Percentiles rank a stretch among this genome's conserved stretches.
Evolutionary conservation across 257 asterid genomes (phyloP).

Genomic region (Nicotiana sylvestris): DNA sequence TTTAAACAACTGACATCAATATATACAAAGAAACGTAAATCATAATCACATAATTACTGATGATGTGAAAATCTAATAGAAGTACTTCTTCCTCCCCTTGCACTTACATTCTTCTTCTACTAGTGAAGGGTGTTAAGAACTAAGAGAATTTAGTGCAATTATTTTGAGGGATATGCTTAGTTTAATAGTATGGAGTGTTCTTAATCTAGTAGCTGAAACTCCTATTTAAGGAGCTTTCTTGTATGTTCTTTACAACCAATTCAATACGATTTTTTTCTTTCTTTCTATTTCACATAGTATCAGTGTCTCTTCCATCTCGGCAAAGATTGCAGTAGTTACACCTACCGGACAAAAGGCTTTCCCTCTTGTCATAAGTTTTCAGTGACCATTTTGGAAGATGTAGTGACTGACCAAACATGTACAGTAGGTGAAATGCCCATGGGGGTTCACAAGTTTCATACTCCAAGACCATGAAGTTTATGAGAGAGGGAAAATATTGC

Average conservation of each 20-base stretch:
- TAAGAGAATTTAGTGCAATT: not conserved
- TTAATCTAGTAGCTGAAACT: not conserved
- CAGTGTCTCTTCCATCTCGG: not conserved
- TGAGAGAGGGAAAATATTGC: not conserved
- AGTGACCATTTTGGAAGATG: not conserved
- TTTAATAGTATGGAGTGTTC: not conserved
- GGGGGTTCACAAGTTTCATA: not conserved
- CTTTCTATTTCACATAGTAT: not conserved
- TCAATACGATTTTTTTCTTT: not conserved
- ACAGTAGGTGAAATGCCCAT: not conserved
- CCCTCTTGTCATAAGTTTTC: not conserved
- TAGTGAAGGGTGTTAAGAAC: not conserved
- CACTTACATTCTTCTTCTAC: not conserved
- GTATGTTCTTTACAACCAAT: not conserved
- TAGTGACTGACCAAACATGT: not conserved
- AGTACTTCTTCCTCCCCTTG: not conserved
- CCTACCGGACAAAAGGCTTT: not conserved
- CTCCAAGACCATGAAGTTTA: not conserved
- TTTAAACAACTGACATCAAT: not conserved
- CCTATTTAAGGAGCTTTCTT: not conserved
- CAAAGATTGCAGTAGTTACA: not conserved
- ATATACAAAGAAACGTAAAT: not conserved
- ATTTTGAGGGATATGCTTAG: not conserved
- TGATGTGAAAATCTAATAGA: not conserved
- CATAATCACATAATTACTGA: not conserved